Evolutionary conservation across 371 early-diverging fungal species (phyloP).

Genomic region (Rhizopus sp.): DNA sequence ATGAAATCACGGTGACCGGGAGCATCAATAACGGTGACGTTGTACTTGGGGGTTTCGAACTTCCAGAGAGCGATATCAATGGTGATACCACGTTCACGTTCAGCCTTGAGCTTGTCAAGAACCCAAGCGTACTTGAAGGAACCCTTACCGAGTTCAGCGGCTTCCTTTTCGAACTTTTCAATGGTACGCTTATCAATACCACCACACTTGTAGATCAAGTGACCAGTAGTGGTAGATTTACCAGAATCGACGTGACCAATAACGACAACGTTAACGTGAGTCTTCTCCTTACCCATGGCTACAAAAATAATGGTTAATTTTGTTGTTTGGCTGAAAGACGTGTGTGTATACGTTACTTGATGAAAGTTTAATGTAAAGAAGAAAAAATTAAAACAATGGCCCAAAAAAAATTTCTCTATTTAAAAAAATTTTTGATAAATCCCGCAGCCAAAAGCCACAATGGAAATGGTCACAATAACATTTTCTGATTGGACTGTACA

Average conservation of each 20-base stretch:
- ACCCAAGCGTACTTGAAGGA: slow-evolving; percentile 97
- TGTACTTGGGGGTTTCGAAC: too few relatives aligned
- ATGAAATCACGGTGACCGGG: too few relatives aligned
- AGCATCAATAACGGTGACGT: too few relatives aligned
- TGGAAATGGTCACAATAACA: slow-evolving; percentile 10
- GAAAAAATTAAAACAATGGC: slow-evolving; percentile 11
- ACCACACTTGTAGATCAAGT: slow-evolving; percentile 98
- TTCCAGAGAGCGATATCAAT: slow-evolving; percentile 96
- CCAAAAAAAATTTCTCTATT: slow-evolving; percentile 1
- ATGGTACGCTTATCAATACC: slow-evolving; percentile 98
- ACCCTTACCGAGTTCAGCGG: slow-evolving; percentile 97
- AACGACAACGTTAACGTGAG: slow-evolving; percentile 97
- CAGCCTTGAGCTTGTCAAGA: slow-evolving; percentile 95
- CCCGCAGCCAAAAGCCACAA: slow-evolving; percentile 20
- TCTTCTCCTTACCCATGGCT: slow-evolving; percentile 92
- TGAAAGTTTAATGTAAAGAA: slow-evolving; percentile 7
- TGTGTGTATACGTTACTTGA: slow-evolving; percentile 8
- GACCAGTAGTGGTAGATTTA: slow-evolving; percentile 72
- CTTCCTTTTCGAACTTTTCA: slow-evolving; percentile 99
- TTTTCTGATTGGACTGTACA: slow-evolving; percentile 7
- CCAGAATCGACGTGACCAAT: slow-evolving; percentile 99
- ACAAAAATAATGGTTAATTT: not conserved
- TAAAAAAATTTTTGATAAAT: slow-evolving; percentile 9
- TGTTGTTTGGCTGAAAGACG: not conserved
- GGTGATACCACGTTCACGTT: slow-evolving; percentile 98